Evolutionary conservation across 2,329 filamentous ascomycete species (phyloP).

Genomic region (Metarhizium humberi): DNA sequence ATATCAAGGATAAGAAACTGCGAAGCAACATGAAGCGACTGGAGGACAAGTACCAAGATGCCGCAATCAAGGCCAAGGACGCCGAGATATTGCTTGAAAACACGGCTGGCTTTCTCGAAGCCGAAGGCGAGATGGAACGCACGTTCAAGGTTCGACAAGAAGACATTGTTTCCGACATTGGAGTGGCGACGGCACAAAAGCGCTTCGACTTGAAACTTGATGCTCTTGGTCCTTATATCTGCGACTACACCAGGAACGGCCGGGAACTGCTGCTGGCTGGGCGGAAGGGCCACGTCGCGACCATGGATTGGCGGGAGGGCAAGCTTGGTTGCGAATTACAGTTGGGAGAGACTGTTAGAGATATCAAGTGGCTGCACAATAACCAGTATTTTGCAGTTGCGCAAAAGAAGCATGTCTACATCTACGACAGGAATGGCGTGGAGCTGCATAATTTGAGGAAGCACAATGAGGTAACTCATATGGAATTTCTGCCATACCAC

Average conservation of each 20-base stretch:
- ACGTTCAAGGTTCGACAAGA: slow-evolving; percentile 91
- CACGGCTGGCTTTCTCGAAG: slow-evolving; percentile 73
- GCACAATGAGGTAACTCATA: slow-evolving; percentile 82
- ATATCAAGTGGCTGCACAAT: slow-evolving; percentile 88
- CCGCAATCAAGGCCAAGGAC: slow-evolving; percentile 79
- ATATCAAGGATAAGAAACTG: slow-evolving; percentile 82
- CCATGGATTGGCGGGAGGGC: slow-evolving; percentile 91
- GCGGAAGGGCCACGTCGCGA: slow-evolving; percentile 88
- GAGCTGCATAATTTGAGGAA: slow-evolving; percentile 88
- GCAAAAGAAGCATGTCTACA: slow-evolving; percentile 94
- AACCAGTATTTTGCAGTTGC: slow-evolving; percentile 91
- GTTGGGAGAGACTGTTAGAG: slow-evolving; percentile 79
- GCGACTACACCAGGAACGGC: slow-evolving; percentile 86
- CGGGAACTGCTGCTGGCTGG: slow-evolving; percentile 77
- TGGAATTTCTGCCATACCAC: slow-evolving; percentile 95
- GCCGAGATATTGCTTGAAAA: slow-evolving; percentile 92
- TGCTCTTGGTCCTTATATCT: slow-evolving; percentile 74
- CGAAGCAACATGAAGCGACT: slow-evolving; percentile 68
- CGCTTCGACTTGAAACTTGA: slow-evolving; percentile 82
- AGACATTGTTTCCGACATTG: slow-evolving; percentile 67
- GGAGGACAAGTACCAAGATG: slow-evolving; percentile 75
- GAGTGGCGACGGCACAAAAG: slow-evolving; percentile 81
- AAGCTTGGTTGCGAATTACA: slow-evolving; percentile 89
- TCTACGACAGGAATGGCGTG: slow-evolving; percentile 85
- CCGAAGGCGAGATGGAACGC: slow-evolving; percentile 78